Percentiles rank a stretch among this genome's conserved stretches.
Conservation (phyloP, 2,329 filamentous ascomycete genomes). For the Alternaria gansuensis region DNA sequence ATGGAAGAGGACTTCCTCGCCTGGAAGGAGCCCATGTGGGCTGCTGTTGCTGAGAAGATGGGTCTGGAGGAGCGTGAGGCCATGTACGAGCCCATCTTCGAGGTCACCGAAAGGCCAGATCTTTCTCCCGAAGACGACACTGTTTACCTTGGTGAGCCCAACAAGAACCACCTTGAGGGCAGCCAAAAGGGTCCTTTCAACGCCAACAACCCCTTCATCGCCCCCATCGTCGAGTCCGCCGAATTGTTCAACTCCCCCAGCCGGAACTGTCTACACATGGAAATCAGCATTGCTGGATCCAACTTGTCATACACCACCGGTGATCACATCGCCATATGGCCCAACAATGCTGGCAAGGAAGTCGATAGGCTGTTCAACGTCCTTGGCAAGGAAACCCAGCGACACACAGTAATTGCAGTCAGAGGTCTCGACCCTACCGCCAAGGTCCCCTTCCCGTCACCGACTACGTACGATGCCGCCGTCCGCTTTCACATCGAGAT, state of each 20-base stretch:
- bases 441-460: conserved; percentile 96
- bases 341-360: conserved; percentile 90
- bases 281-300: conserved; percentile 88
- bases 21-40: conserved; percentile 99
- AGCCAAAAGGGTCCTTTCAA: conserved; percentile 88
- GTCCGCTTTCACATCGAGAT: conserved; percentile 97
- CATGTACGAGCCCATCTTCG: conserved; percentile 92
- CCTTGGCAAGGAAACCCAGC: conserved; percentile 78
- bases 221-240: conserved; percentile 87
- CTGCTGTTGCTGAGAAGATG: conserved; percentile 82
- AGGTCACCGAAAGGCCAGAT: conserved; percentile 77
- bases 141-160: conserved; percentile 95
- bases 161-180: conserved; percentile 92
- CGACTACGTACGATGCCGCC: conserved; percentile 94
- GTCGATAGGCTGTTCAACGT: conserved; percentile 88
- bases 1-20: conserved; percentile 99
- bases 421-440: conserved; percentile 94
- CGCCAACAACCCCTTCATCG: conserved; percentile 95
- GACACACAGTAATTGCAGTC: conserved; percentile 82
- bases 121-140: conserved; percentile 77
- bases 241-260: conserved; percentile 91
- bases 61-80: conserved; percentile 92
- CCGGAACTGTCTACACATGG: conserved; percentile 95
- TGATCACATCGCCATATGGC: conserved; percentile 97
- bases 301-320: conserved; percentile 94